phyloP scores from a whole-genome alignment of 805 yeast genomes.

The Ogataea methanolica region DNA sequence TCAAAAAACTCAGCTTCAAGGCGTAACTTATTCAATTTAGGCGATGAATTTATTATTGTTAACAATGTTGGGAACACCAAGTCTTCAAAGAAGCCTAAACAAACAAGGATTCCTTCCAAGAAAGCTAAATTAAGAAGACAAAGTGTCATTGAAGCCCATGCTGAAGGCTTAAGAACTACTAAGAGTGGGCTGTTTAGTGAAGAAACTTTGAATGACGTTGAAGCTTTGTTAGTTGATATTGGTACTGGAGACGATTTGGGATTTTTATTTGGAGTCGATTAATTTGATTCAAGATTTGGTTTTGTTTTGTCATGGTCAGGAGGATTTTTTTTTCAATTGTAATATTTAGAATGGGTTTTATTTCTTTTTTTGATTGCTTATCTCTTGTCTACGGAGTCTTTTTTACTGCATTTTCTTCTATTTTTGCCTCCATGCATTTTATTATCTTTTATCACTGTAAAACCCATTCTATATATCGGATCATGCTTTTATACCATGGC shows the following conservation, averaged over 20 bases:
- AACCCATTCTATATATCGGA: no score
- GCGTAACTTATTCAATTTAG: slow-evolving; percentile 18
- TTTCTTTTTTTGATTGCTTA: no score
- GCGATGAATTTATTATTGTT: slow-evolving; percentile 21
- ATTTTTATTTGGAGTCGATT: slow-evolving; percentile 27
- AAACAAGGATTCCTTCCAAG: slow-evolving; percentile 17
- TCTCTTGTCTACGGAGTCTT: no score
- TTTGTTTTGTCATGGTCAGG: no score
- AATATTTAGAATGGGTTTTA: no score
- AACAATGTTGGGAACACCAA: slow-evolving; percentile 11
- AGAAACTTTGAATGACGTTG: slow-evolving; percentile 68
- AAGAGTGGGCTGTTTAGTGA: slow-evolving; percentile 75
- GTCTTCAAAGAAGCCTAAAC: slow-evolving; percentile 11
- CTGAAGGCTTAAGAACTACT: slow-evolving; percentile 71
- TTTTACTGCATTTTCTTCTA: no score
- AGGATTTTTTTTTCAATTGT: background rate
- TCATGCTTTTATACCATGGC: no score
- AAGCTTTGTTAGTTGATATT: slow-evolving; percentile 56
- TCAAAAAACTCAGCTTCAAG: slow-evolving; percentile 7
- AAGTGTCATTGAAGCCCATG: slow-evolving; percentile 68
- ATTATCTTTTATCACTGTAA: no score
- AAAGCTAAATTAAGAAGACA: slow-evolving; percentile 49
- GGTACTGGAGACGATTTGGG: slow-evolving; percentile 39
- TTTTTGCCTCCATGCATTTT: no score
- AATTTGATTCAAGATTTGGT: slow-evolving; percentile 2